Conservation (phyloP, 2,329 filamentous ascomycete genomes). For the Colletotrichum chlorophyti region DNA sequence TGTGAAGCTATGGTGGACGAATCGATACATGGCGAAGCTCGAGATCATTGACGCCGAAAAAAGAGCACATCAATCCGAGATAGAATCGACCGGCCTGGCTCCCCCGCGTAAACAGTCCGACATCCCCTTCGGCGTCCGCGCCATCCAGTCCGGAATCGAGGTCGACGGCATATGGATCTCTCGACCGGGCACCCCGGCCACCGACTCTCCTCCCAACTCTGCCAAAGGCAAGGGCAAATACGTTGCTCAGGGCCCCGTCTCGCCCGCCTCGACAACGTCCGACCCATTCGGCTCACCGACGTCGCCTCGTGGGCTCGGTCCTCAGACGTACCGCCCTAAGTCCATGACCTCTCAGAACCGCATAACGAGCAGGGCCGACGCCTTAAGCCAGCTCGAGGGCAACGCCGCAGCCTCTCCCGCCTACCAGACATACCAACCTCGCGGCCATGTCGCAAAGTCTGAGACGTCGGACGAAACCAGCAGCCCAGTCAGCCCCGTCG, state of each 20-base stretch:
- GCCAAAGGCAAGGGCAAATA: constrained; percentile 27
- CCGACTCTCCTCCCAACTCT: constrained; percentile 15
- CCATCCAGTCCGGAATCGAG: constrained; percentile 82
- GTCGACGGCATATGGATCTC: constrained; percentile 87
- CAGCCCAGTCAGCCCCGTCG: constrained; percentile 1
- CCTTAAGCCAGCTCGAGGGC: constrained; percentile 22
- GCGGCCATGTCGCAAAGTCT: not conserved
- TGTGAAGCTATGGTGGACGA: constrained; percentile 70
- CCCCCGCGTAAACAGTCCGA: constrained; percentile 39
- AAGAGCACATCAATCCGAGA: constrained; percentile 57
- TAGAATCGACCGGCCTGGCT: constrained; percentile 61
- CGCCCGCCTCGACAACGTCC: constrained; percentile 16
- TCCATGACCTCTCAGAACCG: constrained; percentile 6
- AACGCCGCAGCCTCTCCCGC: not conserved
- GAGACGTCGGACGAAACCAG: not conserved
- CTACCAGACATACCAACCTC: constrained; percentile 16
- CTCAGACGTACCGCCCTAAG: constrained; percentile 26
- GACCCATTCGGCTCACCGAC: constrained; percentile 13
- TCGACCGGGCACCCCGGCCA: constrained; percentile 50
- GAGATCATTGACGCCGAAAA: constrained; percentile 73
- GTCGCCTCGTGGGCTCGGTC: constrained; percentile 10
- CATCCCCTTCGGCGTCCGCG: constrained; percentile 85
- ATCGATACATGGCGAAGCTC: constrained; percentile 61
- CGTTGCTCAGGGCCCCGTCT: constrained; percentile 16
- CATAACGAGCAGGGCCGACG: constrained; percentile 11